Conservation (phyloP, 257 asterid genomes). For the Solanum commersonii region DNA sequence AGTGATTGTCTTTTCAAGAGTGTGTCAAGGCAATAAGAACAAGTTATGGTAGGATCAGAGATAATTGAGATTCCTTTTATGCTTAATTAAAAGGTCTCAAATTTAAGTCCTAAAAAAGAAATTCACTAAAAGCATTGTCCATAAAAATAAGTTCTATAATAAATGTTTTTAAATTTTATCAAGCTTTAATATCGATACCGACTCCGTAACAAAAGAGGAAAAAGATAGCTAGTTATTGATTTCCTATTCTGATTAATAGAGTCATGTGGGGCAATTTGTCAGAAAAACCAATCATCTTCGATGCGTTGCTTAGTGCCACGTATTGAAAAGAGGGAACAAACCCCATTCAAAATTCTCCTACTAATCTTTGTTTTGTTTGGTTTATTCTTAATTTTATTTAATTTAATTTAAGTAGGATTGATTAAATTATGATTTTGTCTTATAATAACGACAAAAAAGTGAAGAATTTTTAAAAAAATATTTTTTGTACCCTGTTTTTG, state of each 20-base stretch:
- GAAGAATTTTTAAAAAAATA: not conserved
- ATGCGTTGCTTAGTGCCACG: not conserved
- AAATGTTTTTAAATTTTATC: fast-evolving
- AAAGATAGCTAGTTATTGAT: not conserved
- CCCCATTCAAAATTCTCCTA: not conserved
- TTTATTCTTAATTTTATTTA: not conserved
- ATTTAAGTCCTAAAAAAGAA: too few species aligned
- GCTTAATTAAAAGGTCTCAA: too few species aligned
- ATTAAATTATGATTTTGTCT: not conserved
- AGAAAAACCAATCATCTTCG: slow-evolving; percentile 8
- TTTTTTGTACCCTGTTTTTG: not conserved
- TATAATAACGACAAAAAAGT: not conserved
- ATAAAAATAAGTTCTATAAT: not conserved
- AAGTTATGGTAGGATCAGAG: too few species aligned
- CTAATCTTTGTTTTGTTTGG: not conserved
- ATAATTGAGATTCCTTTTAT: too few species aligned
- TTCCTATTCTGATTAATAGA: not conserved
- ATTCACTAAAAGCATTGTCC: not conserved
- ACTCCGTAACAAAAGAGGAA: not conserved
- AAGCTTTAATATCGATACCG: not conserved
- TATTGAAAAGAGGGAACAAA: not conserved
- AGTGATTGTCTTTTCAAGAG: not conserved
- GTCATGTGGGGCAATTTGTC: not conserved
- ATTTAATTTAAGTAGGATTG: not conserved
- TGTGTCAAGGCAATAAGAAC: not conserved